Percentiles rank a stretch among this genome's conserved stretches.
These are phyloP conservation scores for Ilyonectria robusta DNA, from an alignment of 2,329 filamentous ascomycete genomes.

Conservation along the genomic window DNA sequence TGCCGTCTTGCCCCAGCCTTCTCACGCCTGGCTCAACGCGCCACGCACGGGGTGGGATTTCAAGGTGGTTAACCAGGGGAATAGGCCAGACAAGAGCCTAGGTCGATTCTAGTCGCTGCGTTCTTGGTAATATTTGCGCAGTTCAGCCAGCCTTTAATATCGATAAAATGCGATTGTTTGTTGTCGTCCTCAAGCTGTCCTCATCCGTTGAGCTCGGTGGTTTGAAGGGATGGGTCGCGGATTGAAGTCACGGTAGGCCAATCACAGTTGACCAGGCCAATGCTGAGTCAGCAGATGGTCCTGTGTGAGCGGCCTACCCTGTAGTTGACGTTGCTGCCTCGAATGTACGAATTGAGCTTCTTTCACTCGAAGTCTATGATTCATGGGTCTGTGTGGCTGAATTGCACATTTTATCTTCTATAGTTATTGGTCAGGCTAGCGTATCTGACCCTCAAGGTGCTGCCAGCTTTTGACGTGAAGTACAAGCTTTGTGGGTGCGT, in stretches of 20 bases:
- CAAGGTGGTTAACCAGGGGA: constrained; percentile 6
- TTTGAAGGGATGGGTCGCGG: constrained; percentile 17
- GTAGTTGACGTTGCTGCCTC: background rate
- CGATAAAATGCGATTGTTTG: constrained; percentile 8
- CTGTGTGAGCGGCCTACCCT: background rate
- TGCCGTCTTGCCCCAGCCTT: constrained; percentile 4
- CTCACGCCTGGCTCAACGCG: constrained; percentile 3
- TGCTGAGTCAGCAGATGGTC: constrained; percentile 26
- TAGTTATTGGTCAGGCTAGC: no score
- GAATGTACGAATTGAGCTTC: background rate
- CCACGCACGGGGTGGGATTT: constrained; percentile 12
- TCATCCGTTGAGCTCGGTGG: constrained; percentile 9
- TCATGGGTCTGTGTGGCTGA: no score
- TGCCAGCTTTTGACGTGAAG: no score
- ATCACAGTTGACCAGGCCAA: constrained; percentile 13
- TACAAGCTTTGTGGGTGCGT: no score
- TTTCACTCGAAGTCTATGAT: no score
- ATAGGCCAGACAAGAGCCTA: background rate
- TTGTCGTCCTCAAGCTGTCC: constrained; percentile 12
- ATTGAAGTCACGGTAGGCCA: constrained; percentile 14
- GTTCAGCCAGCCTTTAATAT: background rate
- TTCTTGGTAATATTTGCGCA: background rate
- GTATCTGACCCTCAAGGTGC: no score
- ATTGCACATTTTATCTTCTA: no score
- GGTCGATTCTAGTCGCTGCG: background rate